Percentiles rank a stretch among this genome's conserved stretches.
Conservation (phyloP, 2,329 filamentous ascomycete species). For the Pezicula carpinea region DNA sequence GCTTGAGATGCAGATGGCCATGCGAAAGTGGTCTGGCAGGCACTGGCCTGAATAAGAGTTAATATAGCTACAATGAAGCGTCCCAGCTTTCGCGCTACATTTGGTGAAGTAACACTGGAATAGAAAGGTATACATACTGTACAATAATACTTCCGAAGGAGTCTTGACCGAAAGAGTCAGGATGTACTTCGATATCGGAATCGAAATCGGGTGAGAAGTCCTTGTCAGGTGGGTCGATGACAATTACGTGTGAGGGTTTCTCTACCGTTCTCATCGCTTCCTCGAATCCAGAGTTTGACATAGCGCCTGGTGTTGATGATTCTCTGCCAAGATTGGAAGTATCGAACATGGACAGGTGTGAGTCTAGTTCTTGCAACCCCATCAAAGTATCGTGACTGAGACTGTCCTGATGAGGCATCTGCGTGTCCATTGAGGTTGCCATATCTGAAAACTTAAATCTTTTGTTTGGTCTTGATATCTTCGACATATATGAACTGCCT, state of each 20-base stretch:
- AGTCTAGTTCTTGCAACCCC: constrained; percentile 32
- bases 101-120: constrained; percentile 7
- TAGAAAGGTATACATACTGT: constrained; percentile 21
- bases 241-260: constrained; percentile 19
- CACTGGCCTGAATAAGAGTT: constrained; percentile 20
- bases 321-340: constrained; percentile 20
- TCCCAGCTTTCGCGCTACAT: neutral
- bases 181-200: constrained; percentile 14
- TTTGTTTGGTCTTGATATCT: constrained; percentile 29
- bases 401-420: constrained; percentile 30
- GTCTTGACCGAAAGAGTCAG: constrained; percentile 14
- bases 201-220: constrained; percentile 8
- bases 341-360: constrained; percentile 32
- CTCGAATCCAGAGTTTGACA: constrained; percentile 23
- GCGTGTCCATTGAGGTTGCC: constrained; percentile 29
- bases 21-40: constrained; percentile 17
- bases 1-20: constrained; percentile 24
- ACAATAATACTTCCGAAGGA: constrained; percentile 12
- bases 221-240: constrained; percentile 22
- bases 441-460: constrained; percentile 29
- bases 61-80: constrained; percentile 12
- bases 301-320: constrained; percentile 23
- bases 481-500: constrained; percentile 25
- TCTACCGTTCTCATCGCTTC: constrained; percentile 18
- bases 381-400: constrained; percentile 29